Evolutionary conservation across 2,329 filamentous ascomycete genomes (phyloP).

Genomic region (Tolypocladium sp.): DNA sequence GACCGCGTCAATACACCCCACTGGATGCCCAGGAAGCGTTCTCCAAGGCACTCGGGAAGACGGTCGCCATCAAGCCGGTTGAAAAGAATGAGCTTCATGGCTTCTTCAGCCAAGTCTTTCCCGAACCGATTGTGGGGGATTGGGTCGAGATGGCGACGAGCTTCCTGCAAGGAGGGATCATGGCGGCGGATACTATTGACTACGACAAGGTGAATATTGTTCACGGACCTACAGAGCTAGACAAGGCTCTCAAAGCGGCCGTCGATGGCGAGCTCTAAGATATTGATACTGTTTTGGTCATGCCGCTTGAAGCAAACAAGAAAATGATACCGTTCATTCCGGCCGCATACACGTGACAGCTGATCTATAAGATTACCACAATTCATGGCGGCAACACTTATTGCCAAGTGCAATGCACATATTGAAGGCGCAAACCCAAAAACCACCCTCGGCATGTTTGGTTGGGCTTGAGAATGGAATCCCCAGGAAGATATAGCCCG

Average conservation of each 20-base stretch:
- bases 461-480: no score
- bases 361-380: no score
- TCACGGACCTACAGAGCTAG: constrained; percentile 10
- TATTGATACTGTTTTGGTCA: no score
- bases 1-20: constrained; percentile 17
- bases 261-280: neutral
- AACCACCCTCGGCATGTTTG: neutral
- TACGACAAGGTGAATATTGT: constrained; percentile 8
- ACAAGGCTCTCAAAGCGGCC: constrained; percentile 7
- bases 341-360: no score
- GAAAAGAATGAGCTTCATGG: constrained; percentile 10
- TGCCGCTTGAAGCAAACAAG: no score
- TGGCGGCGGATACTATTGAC: constrained; percentile 8
- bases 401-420: neutral
- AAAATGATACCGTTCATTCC: no score
- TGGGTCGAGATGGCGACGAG: constrained; percentile 21
- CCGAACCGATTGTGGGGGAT: constrained; percentile 10
- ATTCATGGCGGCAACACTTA: neutral
- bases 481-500: no score
- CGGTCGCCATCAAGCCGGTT: constrained; percentile 18
- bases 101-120: constrained; percentile 13
- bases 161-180: constrained; percentile 16
- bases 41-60: constrained; percentile 13
- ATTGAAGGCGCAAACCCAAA: neutral
- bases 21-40: constrained; percentile 19